Conservation (phyloP, 768 basidiomycete genomes). For the Tylopilus balloui region DNA sequence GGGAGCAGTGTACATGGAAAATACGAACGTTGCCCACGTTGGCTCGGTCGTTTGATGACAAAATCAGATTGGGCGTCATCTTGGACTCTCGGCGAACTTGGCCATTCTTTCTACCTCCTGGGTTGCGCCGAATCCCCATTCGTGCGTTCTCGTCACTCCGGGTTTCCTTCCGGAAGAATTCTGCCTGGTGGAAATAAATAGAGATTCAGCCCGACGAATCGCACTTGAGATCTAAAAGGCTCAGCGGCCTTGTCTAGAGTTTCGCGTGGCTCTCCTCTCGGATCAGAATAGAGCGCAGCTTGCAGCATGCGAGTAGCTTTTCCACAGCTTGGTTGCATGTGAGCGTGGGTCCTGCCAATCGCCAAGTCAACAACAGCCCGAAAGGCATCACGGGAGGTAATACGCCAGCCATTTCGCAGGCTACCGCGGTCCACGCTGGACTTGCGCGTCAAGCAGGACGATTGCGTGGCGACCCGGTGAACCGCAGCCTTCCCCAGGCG, state of each 20-base stretch:
- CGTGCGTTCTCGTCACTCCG: slow-evolving; percentile 19
- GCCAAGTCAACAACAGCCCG: slow-evolving; percentile 26
- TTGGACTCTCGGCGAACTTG: slow-evolving; percentile 24
- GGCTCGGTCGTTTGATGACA: slow-evolving; percentile 18
- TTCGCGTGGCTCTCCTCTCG: slow-evolving; percentile 21
- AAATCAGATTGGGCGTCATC: slow-evolving; percentile 16
- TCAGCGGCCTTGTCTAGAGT: slow-evolving; percentile 16
- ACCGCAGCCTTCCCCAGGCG: slow-evolving; percentile 8
- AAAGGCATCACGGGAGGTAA: slow-evolving; percentile 18
- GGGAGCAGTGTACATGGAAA: slow-evolving; percentile 15
- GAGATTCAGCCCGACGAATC: slow-evolving; percentile 19
- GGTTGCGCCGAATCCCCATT: slow-evolving; percentile 27
- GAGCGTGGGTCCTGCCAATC: slow-evolving; percentile 23
- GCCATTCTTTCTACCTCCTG: neutral
- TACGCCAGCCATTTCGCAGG: slow-evolving; percentile 10
- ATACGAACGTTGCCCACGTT: slow-evolving; percentile 23
- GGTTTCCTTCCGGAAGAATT: slow-evolving; percentile 20
- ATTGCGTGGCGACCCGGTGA: slow-evolving; percentile 12
- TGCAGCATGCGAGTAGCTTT: slow-evolving; percentile 5
- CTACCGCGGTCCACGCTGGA: slow-evolving; percentile 13
- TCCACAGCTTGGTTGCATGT: slow-evolving; percentile 11
- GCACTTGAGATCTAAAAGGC: slow-evolving; percentile 26
- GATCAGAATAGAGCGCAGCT: slow-evolving; percentile 15
- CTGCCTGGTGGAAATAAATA: slow-evolving; percentile 14
- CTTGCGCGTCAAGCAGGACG: slow-evolving; percentile 19